Evolutionary conservation across 208 protist species (phyloP).

Genomic region (Phytomonas francai): DNA sequence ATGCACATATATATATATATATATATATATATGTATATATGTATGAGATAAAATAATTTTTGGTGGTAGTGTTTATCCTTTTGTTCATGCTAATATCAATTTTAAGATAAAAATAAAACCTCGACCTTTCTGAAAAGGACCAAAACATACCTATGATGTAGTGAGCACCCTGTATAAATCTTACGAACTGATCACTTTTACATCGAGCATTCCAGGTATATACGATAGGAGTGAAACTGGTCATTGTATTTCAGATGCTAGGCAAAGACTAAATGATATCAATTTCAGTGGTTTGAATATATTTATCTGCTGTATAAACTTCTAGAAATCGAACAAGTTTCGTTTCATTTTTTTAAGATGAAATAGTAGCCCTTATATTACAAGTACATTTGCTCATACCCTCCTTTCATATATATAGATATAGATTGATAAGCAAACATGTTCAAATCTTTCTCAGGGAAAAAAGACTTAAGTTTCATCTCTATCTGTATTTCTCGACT

Average conservation of each 20-base stretch:
- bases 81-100: background rate
- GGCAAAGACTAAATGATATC: background rate
- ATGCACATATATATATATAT: background rate
- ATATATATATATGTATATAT: background rate
- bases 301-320: background rate
- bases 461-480: too few relatives aligned
- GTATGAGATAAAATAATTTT: background rate
- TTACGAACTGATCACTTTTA: background rate
- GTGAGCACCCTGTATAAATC: background rate
- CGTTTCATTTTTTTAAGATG: too few relatives aligned
- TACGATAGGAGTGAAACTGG: background rate
- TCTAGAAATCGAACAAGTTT: too few relatives aligned
- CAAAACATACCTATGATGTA: background rate
- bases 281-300: background rate
- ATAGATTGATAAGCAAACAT: too few relatives aligned
- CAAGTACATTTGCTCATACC: too few relatives aligned
- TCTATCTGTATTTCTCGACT: too few relatives aligned
- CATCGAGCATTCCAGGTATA: background rate
- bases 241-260: background rate
- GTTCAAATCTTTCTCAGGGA: too few relatives aligned
- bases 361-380: too few relatives aligned
- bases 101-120: background rate
- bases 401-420: too few relatives aligned
- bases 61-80: background rate
- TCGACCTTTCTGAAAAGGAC: background rate